Conservation (phyloP, 164 flowering plant species). For the Kingdonia uniflora region DNA sequence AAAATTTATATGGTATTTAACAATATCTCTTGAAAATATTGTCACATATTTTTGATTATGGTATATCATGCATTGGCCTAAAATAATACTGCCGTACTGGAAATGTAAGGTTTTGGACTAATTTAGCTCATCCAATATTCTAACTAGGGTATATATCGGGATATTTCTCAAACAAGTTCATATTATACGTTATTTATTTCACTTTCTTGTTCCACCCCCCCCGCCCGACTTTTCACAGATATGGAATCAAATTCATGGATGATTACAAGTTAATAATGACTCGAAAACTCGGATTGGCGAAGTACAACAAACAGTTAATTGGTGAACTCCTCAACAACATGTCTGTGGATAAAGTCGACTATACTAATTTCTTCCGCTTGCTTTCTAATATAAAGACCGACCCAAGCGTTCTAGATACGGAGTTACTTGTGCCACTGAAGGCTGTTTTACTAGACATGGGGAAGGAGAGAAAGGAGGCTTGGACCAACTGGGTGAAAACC, state of each 20-base stretch:
- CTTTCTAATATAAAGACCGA: constrained; percentile 83
- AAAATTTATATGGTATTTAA: no score
- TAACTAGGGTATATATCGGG: no score
- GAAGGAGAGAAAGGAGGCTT: constrained; percentile 89
- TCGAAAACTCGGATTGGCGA: constrained; percentile 67
- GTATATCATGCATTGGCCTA: no score
- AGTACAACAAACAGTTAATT: constrained; percentile 87
- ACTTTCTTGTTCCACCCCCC: no score
- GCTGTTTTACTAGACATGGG: constrained; percentile 92
- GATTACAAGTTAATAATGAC: constrained; percentile 96
- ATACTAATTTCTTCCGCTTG: constrained; percentile 88
- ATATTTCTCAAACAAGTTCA: no score
- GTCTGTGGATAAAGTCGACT: constrained; percentile 62
- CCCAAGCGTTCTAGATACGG: constrained; percentile 47
- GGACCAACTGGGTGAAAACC: constrained; percentile 80
- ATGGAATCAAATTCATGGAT: constrained; percentile 95
- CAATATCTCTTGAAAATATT: no score
- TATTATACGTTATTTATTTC: no score
- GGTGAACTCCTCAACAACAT: constrained; percentile 53
- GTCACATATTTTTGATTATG: no score
- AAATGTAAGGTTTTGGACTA: no score
- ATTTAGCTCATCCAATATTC: no score
- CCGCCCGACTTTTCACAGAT: constrained; percentile 37
- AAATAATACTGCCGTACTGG: no score
- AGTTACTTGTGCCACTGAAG: constrained; percentile 73